Evolutionary conservation across 495 filamentous ascomycete species (phyloP).

Genomic region (Copromyces sp.): DNA sequence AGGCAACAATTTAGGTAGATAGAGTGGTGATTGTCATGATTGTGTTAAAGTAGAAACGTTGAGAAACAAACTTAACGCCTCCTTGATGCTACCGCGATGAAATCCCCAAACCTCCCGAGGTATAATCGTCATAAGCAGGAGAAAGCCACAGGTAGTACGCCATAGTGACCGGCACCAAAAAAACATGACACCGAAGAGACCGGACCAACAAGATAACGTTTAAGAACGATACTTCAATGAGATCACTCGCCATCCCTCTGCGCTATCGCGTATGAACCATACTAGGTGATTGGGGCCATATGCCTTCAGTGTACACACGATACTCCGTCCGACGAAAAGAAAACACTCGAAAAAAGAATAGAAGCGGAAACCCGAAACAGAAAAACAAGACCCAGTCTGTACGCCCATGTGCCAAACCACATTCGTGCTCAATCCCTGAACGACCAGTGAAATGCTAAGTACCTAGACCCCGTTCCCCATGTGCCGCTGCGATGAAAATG

Average conservation of each 20-base stretch:
- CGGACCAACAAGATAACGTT: not conserved
- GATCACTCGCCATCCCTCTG: not conserved
- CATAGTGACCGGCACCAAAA: not conserved
- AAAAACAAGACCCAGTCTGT: constrained; percentile 3
- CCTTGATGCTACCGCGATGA: not conserved
- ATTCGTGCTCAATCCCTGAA: constrained; percentile 6
- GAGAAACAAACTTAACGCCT: not conserved
- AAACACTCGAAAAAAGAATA: not conserved
- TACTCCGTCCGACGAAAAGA: not conserved
- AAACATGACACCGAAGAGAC: not conserved
- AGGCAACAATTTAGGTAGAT: not conserved
- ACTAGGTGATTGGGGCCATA: not conserved
- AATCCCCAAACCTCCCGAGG: not conserved
- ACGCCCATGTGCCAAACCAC: not conserved
- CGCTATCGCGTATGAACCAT: not conserved
- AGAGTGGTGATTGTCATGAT: not conserved
- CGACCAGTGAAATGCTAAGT: constrained; percentile 13
- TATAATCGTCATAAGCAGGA: not conserved
- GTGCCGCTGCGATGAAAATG: constrained; percentile 1
- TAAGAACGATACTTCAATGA: not conserved
- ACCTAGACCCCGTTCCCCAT: not conserved
- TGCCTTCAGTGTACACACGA: not conserved
- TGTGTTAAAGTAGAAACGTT: not conserved
- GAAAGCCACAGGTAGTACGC: not conserved
- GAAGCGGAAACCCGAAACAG: constrained; percentile 1